phyloP scores from a whole-genome alignment of 2,329 filamentous ascomycete genomes.

The Fusarium sp. region DNA sequence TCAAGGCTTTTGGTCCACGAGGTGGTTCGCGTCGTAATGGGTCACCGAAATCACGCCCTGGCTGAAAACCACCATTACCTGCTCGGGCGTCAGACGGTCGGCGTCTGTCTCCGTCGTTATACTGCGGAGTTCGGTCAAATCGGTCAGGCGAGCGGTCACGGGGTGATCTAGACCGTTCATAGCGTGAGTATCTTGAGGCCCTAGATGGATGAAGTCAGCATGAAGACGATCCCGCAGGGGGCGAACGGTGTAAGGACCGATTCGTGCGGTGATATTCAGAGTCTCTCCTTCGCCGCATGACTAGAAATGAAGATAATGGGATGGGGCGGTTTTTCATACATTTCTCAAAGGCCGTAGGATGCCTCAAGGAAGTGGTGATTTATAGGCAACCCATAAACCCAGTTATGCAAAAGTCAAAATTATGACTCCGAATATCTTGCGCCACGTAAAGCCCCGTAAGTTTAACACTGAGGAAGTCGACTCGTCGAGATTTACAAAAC shows the following conservation, averaged over 20 bases:
- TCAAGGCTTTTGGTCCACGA: slow-evolving; percentile 80
- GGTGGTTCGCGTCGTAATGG: slow-evolving; percentile 74
- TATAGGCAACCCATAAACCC: slow-evolving; percentile 35
- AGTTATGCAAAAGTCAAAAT: slow-evolving; percentile 1
- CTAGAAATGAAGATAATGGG: not conserved
- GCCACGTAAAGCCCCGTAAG: not conserved
- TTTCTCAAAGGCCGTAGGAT: slow-evolving; percentile 30
- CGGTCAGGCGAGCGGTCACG: slow-evolving; percentile 76
- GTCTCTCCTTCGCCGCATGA: not conserved
- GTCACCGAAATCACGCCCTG: slow-evolving; percentile 69
- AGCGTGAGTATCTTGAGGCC: slow-evolving; percentile 66
- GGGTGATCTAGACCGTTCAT: slow-evolving; percentile 70
- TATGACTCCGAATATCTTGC: not conserved
- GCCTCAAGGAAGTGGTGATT: slow-evolving; percentile 23
- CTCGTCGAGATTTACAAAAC: not conserved
- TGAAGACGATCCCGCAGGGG: not conserved
- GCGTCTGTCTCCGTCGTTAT: slow-evolving; percentile 73
- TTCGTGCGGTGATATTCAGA: not conserved
- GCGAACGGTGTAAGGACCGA: not conserved
- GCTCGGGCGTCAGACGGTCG: slow-evolving; percentile 69
- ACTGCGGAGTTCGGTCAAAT: slow-evolving; percentile 65
- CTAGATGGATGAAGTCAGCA: slow-evolving; percentile 50
- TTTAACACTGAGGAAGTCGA: not conserved
- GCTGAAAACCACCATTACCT: slow-evolving; percentile 68
- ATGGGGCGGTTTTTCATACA: slow-evolving; percentile 26